A percentile compares a stretch with the other conserved stretches of the same genome.
phyloP scores from a whole-genome alignment of 352 stramenopile genomes.

The Globisporangium orthogonon region DNA sequence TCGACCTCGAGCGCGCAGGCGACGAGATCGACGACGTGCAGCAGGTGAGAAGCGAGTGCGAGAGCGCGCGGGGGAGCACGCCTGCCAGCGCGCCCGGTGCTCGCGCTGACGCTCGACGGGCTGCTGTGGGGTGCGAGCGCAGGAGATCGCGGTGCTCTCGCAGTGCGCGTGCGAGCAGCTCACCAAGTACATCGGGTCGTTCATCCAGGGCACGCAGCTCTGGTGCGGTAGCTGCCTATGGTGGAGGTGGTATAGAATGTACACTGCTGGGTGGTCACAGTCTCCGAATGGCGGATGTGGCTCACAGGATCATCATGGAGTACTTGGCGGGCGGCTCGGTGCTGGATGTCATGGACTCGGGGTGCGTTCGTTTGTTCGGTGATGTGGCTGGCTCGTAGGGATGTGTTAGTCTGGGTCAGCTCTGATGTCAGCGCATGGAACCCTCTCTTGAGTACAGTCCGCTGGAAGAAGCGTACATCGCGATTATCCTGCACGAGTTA shows the following conservation, averaged over 20 bases:
- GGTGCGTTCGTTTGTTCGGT: constrained; percentile 15
- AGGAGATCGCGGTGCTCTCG: constrained; percentile 89
- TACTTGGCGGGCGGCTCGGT: constrained; percentile 90
- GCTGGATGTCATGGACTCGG: constrained; percentile 81
- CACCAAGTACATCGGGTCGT: constrained; percentile 86
- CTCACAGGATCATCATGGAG: constrained; percentile 91
- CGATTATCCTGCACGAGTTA: constrained; percentile 76
- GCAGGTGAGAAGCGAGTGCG: constrained; percentile 26
- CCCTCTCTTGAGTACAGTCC: constrained; percentile 20
- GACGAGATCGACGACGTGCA: constrained; percentile 87
- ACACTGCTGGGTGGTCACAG: too few relatives aligned
- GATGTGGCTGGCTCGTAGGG: too few relatives aligned
- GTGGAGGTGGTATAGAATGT: background rate
- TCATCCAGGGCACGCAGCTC: constrained; percentile 77
- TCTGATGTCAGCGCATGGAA: background rate
- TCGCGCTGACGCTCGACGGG: background rate
- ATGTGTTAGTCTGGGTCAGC: too few relatives aligned
- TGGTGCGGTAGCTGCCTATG: constrained; percentile 26
- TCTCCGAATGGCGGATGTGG: too few relatives aligned
- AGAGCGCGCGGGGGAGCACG: too few relatives aligned
- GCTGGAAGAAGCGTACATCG: constrained; percentile 75
- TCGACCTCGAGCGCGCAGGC: constrained; percentile 76
- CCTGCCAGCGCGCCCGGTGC: too few relatives aligned
- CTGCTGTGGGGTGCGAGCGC: background rate
- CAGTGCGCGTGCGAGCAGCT: constrained; percentile 87